Percentiles rank a stretch among this genome's conserved stretches.
Conservation (phyloP, 2,329 filamentous ascomycete genomes). For the Thielaviopsis ethacetica region DNA sequence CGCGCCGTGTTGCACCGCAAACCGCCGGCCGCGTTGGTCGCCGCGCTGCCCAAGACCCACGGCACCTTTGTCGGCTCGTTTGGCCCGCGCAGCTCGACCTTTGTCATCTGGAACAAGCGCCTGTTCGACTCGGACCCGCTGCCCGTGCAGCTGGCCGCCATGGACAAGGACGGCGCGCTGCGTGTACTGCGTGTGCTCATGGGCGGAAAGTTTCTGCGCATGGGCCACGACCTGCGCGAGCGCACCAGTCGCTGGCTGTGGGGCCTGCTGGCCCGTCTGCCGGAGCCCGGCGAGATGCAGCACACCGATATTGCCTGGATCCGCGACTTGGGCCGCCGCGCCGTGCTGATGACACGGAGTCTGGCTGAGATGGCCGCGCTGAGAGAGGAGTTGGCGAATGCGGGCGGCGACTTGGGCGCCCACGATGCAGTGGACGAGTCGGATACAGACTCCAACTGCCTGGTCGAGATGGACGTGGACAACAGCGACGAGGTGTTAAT, state of each 20-base stretch:
- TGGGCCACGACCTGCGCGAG: conserved; percentile 41
- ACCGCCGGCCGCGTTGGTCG: conserved; percentile 36
- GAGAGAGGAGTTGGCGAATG: conserved; percentile 24
- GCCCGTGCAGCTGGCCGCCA: conserved; percentile 42
- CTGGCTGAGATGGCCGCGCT: conserved; percentile 35
- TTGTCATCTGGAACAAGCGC: conserved; percentile 34
- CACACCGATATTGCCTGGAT: conserved; percentile 61
- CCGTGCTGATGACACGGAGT: conserved; percentile 42
- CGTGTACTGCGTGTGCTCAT: conserved; percentile 51
- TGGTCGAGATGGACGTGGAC: conserved; percentile 14
- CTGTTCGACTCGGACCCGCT: conserved; percentile 38
- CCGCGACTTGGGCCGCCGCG: conserved; percentile 64
- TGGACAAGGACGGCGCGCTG: conserved; percentile 51
- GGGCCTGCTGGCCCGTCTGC: conserved; percentile 61
- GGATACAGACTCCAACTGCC: conserved; percentile 18
- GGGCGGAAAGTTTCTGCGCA: conserved; percentile 44
- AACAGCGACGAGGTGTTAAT: conserved; percentile 16
- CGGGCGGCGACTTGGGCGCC: conserved; percentile 21
- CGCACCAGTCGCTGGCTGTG: conserved; percentile 72
- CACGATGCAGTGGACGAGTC: conserved; percentile 31
- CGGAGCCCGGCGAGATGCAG: conserved; percentile 57
- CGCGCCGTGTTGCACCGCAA: conserved; percentile 41
- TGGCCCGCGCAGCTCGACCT: conserved; percentile 32
- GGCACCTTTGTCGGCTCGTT: conserved; percentile 39
- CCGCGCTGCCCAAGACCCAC: conserved; percentile 35